A percentile compares a stretch with the other conserved stretches of the same genome.
Conservation (phyloP, 371 early-diverging fungal species). For the Nosema muscidifuracis region DNA sequence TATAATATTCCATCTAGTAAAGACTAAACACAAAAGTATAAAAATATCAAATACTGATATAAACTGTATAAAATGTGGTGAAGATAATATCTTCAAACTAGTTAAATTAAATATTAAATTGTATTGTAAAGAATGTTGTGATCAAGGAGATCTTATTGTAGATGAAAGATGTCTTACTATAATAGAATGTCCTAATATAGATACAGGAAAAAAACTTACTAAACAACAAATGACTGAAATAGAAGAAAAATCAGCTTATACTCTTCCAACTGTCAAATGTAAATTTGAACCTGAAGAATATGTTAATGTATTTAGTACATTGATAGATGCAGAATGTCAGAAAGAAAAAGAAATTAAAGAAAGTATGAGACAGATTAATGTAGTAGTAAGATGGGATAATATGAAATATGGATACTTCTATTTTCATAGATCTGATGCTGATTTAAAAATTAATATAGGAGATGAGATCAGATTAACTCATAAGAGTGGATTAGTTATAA, state of each 20-base stretch:
- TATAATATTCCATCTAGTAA: constrained; percentile 83
- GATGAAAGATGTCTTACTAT: constrained; percentile 71
- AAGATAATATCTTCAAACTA: constrained; percentile 81
- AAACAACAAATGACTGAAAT: constrained; percentile 67
- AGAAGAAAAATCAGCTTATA: constrained; percentile 4
- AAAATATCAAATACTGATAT: constrained; percentile 43
- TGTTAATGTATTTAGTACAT: constrained; percentile 81
- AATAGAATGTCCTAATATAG: constrained; percentile 78
- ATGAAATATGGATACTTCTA: constrained; percentile 81
- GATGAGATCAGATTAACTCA: constrained; percentile 82
- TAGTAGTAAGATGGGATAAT: constrained; percentile 86
- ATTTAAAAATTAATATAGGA: constrained; percentile 81
- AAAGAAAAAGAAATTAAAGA: constrained; percentile 85
- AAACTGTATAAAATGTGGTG: constrained; percentile 90
- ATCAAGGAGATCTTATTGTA: constrained; percentile 67
- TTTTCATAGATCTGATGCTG: constrained; percentile 79
- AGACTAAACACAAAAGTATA: constrained; percentile 83
- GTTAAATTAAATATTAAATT: neutral
- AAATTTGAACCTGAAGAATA: constrained; percentile 79
- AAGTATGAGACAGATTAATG: constrained; percentile 83
- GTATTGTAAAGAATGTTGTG: constrained; percentile 67
- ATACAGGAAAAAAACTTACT: constrained; percentile 62
- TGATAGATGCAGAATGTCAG: constrained; percentile 88
- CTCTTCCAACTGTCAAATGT: constrained; percentile 19
- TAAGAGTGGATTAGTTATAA: constrained; percentile 71